Conservation (phyloP, 1,139 yeast genomes). For the Pichia sp. region DNA sequence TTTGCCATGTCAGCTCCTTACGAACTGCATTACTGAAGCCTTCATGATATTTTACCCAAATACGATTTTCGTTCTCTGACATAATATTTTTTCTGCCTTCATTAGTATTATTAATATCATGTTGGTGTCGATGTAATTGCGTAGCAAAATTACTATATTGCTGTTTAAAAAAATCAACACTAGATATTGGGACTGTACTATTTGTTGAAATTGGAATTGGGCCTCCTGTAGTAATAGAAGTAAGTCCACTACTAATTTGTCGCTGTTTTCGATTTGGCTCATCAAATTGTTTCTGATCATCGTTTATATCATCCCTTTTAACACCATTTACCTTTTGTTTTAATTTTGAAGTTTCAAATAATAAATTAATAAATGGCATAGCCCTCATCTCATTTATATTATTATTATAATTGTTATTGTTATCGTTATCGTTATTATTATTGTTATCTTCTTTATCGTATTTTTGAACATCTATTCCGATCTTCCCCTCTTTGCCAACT, state of each 20-base stretch:
- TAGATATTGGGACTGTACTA: too few species aligned
- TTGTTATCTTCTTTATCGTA: too few species aligned
- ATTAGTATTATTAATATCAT: neutral
- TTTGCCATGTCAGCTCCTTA: slow-evolving; percentile 75
- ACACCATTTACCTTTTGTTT: neutral
- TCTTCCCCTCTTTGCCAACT: slow-evolving; percentile 2
- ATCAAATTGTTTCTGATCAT: neutral
- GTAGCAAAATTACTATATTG: slow-evolving; percentile 18
- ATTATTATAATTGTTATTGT: neutral
- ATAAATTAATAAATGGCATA: slow-evolving; percentile 6
- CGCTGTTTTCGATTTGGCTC: too few species aligned
- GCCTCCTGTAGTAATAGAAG: too few species aligned
- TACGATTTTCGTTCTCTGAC: slow-evolving; percentile 34
- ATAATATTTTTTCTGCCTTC: slow-evolving; percentile 9
- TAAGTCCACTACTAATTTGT: too few species aligned
- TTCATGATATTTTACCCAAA: slow-evolving; percentile 91
- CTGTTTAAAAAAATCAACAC: slow-evolving; percentile 33
- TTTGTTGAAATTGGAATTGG: too few species aligned
- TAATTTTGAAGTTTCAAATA: neutral
- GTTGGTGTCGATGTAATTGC: slow-evolving; percentile 2
- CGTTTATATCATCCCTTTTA: neutral
- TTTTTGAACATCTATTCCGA: too few species aligned
- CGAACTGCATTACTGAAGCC: slow-evolving; percentile 94
- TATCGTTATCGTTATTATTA: neutral
- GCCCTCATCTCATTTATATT: slow-evolving; percentile 6